Percentiles rank a stretch among this genome's conserved stretches.
These are phyloP conservation scores for Salicornia ramosissima DNA, from an alignment of 148 eudicot species.

Conservation along the genomic window DNA sequence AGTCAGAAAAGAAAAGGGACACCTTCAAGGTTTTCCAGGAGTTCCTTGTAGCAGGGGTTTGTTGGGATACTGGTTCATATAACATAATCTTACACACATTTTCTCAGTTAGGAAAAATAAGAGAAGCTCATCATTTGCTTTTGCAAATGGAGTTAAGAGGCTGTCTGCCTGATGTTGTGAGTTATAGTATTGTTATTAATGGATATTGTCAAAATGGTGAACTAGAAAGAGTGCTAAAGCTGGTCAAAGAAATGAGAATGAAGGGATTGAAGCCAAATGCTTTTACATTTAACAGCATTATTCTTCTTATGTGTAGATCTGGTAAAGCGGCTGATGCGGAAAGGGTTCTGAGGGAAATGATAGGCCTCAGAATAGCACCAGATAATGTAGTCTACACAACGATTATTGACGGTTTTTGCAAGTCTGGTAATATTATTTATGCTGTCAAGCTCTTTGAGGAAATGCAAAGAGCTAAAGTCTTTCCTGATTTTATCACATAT, in stretches of 20 bases:
- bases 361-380: constrained; percentile 40
- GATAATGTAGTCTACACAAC: constrained; percentile 81
- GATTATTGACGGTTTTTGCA: constrained; percentile 73
- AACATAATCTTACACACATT: constrained; percentile 57
- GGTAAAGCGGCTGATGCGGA: constrained; percentile 65
- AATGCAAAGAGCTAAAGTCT: constrained; percentile 46
- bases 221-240: constrained; percentile 40
- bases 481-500: constrained; percentile 61
- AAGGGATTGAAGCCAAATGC: constrained; percentile 70
- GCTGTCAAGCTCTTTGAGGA: constrained; percentile 57
- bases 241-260: constrained; percentile 55
- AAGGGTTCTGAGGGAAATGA: constrained; percentile 69
- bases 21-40: constrained; percentile 41
- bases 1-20: constrained; percentile 35
- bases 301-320: constrained; percentile 58
- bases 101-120: constrained; percentile 55
- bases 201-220: constrained; percentile 67
- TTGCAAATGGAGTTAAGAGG: constrained; percentile 71
- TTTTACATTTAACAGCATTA: constrained; percentile 59
- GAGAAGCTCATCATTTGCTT: constrained; percentile 76
- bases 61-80: constrained; percentile 61
- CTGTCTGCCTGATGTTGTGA: constrained; percentile 64
- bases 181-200: constrained; percentile 66
- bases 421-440: constrained; percentile 45
- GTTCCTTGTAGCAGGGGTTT: constrained; percentile 59